Evolutionary conservation across 495 filamentous ascomycete genomes (phyloP).

Genomic region (Lasiosphaeria ovina): DNA sequence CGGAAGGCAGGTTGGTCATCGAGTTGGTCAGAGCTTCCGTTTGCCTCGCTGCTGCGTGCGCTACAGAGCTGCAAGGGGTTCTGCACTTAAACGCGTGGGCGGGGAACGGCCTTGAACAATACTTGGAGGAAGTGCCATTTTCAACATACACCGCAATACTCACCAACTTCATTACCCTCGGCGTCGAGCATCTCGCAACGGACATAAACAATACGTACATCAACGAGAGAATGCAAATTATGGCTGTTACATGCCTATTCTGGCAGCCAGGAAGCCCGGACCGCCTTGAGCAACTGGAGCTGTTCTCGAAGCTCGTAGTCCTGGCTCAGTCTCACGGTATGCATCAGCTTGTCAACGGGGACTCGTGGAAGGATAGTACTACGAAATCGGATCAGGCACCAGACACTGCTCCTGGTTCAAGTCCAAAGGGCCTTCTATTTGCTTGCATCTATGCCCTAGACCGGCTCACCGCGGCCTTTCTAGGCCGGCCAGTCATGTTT

Average conservation of each 20-base stretch:
- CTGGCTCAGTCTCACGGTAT: conserved; percentile 66
- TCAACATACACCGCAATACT: too few relatives aligned
- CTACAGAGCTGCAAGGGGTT: conserved; percentile 39
- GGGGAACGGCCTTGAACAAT: conserved; percentile 21
- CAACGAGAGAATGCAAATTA: conserved; percentile 20
- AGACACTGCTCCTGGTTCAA: too few relatives aligned
- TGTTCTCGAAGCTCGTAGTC: conserved; percentile 38
- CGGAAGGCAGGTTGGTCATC: conserved; percentile 4
- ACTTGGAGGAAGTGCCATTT: conserved; percentile 11
- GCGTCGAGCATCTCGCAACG: too few relatives aligned
- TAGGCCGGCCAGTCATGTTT: conserved; percentile 63
- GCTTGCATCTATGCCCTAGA: conserved; percentile 70
- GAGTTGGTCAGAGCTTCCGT: conserved; percentile 40
- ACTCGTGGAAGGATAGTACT: too few relatives aligned
- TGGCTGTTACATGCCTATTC: conserved; percentile 28
- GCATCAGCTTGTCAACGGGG: conserved; percentile 33
- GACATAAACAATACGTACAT: conserved; percentile 6
- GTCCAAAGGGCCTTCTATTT: conserved; percentile 42
- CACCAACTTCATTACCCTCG: too few relatives aligned
- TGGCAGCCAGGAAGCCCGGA: conserved; percentile 26
- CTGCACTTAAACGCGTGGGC: conserved; percentile 11
- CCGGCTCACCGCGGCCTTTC: conserved; percentile 60
- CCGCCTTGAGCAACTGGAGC: conserved; percentile 17
- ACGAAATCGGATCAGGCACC: too few relatives aligned
- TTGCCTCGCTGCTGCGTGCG: conserved; percentile 43